Evolutionary conservation across 2,329 filamentous ascomycete genomes (phyloP).

Genomic region (Fusarium zealandicum): DNA sequence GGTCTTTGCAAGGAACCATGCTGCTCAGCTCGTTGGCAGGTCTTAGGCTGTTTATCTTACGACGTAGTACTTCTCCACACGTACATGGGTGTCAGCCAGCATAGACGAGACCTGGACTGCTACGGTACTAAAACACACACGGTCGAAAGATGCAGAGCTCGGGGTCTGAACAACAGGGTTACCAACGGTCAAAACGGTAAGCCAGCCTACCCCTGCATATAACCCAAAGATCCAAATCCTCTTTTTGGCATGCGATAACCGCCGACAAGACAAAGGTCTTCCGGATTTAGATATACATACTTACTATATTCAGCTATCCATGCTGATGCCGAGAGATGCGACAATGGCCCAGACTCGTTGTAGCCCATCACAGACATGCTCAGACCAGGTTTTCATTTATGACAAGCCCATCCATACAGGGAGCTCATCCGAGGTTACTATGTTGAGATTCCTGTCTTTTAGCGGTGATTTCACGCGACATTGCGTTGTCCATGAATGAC

Average conservation of each 20-base stretch:
- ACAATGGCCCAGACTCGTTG: too few relatives aligned
- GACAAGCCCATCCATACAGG: not conserved
- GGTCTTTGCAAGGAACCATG: not conserved
- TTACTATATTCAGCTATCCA: too few relatives aligned
- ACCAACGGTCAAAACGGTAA: constrained; percentile 5
- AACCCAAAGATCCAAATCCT: not conserved
- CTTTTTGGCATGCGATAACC: not conserved
- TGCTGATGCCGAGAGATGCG: too few relatives aligned
- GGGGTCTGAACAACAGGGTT: constrained; percentile 3
- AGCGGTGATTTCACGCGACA: not conserved
- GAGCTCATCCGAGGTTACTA: not conserved
- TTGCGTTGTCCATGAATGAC: too few relatives aligned
- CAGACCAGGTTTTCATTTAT: not conserved
- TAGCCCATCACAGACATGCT: too few relatives aligned
- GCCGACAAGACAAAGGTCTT: not conserved
- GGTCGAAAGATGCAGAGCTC: not conserved
- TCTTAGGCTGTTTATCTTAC: not conserved
- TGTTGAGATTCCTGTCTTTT: too few relatives aligned
- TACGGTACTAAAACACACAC: not conserved
- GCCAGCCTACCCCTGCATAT: not conserved
- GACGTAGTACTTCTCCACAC: constrained; percentile 1
- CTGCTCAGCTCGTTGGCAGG: not conserved
- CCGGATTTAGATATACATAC: not conserved
- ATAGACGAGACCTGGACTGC: not conserved
- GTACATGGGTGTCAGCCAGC: not conserved